Base-by-base conservation (phyloP, 2,329 filamentous ascomycete species). In the Pleoardoris graminearum region DNA sequence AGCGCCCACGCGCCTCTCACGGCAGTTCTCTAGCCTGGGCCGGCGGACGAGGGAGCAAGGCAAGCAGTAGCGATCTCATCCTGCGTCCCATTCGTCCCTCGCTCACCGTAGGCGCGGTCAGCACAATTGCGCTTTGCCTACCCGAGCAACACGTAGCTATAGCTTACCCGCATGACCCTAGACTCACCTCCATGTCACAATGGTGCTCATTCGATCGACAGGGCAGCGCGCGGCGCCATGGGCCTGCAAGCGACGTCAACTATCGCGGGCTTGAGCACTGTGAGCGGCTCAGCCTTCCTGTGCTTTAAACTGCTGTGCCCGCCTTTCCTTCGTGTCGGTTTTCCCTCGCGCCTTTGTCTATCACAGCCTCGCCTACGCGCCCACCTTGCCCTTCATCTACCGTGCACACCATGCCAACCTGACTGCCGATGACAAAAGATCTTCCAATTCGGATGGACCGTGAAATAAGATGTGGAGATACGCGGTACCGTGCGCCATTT, bases 401-500 rank as follows among this genome's bases (percentile, higher is more conserved):
- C 44, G 37, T 48, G 44, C 37, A 33, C 33, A 23, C 12, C 37
- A 53, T 48, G 50, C 49, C 50, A 37, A 48, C 44, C 41, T 53
- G 25, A 27, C 43, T 42, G 30, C 48, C 50, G 36, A 41, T 48
- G 16, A 46, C 51, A 37, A 55, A 47, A 48, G 51, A 44, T 44
- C 27, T 32, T 36, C 50, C 32, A 42, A 27, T 41, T 47, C 48
- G 51, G 49, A 66, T 62, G 60, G 56, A 63, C 55, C 17, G 22
- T 32, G 51, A 48, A 42, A 68, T 65, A n/a, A 65, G 21, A 65
- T 62, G 62, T 55, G 60, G 49, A 51, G 41, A 35, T 54, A 60
- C 54, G 53, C 59, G 27, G 50, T 63, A 33, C 8, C 27, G 29
- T 65, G 58, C 54, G 66, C 65, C 46, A 54, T 71, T 33, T 51